Base-by-base conservation (phyloP, 805 yeast genomes). In the Zygoascus ofunaensis region DNA sequence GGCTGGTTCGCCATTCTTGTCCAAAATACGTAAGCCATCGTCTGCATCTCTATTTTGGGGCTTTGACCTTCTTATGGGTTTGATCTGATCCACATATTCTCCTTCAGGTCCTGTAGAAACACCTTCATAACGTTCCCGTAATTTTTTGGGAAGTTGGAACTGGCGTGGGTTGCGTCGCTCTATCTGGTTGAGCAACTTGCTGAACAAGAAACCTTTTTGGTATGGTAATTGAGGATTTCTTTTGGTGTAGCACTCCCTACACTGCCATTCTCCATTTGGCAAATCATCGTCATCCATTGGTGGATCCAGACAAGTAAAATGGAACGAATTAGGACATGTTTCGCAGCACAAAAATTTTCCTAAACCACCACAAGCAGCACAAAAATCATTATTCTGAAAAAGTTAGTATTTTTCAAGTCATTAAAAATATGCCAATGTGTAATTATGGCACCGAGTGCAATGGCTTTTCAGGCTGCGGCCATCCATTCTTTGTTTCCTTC, bases 321-420 rank as follows among this genome's bases (percentile, higher is more conserved):
- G 98, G 63, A 90, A 92, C 1, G 95, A 84, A 55, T 73, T 73
- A 0, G 97, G 96, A 62, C 98, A 90, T 1, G 84, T 72, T 55
- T 90, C 98, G 64, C 98, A 90, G 63, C 97, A 92, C 20, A 90
- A 69, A 55, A 90, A 87, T 22, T 84, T 72, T 10, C 98, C 98
- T 0, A 87, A 70, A 22, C 87, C 85, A 1, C 94, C 89, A 65
- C 98, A 90, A 0, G 92, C 72, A n/a, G 84, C 70, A 58, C 98
- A 90, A 60, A 73, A 89, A 61, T 90, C 98, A 60, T 90, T 92
- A 47, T 64, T 54, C 53, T 54, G 35, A 10, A 24, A 20, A 7
- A 20, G 23, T 36, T 36, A 21, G 23, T 36, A n/a, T 17, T 19
- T 4, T 17, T 34, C 14, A 17, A 34, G 15, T 14, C 36, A n/a